Conservation (phyloP, 2,329 filamentous ascomycete genomes). For the Escovopsis sp. region DNA sequence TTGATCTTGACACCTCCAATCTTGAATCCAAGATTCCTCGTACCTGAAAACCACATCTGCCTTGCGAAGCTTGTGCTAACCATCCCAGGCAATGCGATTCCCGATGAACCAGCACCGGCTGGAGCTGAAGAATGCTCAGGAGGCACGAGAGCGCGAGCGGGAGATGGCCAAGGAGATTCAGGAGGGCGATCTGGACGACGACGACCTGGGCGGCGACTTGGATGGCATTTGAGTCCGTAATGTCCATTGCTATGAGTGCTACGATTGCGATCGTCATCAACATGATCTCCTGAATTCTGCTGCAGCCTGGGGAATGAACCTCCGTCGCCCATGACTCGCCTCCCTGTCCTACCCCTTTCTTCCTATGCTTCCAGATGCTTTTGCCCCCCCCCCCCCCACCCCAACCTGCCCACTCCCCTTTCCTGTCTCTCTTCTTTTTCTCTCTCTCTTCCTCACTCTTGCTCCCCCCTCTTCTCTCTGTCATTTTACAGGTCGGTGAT, state of each 20-base stretch:
- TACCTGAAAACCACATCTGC: background rate
- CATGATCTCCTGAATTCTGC: constrained; percentile 1
- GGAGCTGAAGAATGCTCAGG: constrained; percentile 94
- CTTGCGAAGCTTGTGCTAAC: background rate
- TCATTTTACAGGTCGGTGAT: too few relatives aligned
- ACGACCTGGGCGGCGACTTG: constrained; percentile 89
- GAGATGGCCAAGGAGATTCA: constrained; percentile 99
- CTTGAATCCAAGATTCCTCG: background rate
- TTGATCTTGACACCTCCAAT: constrained; percentile 11
- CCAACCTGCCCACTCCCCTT: too few relatives aligned
- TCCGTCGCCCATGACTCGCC: too few relatives aligned
- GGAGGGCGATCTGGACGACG: constrained; percentile 91
- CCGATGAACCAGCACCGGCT: constrained; percentile 98
- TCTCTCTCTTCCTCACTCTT: too few relatives aligned
- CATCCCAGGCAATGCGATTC: constrained; percentile 77
- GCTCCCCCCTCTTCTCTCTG: too few relatives aligned
- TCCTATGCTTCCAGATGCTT: too few relatives aligned
- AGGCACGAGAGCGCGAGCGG: constrained; percentile 89
- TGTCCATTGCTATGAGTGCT: constrained; percentile 7
- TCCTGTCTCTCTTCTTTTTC: too few relatives aligned
- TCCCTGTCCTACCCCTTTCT: too few relatives aligned
- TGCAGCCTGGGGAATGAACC: too few relatives aligned
- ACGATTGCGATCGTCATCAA: constrained; percentile 1
- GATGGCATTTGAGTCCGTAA: constrained; percentile 62
- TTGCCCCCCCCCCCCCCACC: too few relatives aligned